phyloP scores from a whole-genome alignment of 805 yeast species.

The Pichia californica region DNA sequence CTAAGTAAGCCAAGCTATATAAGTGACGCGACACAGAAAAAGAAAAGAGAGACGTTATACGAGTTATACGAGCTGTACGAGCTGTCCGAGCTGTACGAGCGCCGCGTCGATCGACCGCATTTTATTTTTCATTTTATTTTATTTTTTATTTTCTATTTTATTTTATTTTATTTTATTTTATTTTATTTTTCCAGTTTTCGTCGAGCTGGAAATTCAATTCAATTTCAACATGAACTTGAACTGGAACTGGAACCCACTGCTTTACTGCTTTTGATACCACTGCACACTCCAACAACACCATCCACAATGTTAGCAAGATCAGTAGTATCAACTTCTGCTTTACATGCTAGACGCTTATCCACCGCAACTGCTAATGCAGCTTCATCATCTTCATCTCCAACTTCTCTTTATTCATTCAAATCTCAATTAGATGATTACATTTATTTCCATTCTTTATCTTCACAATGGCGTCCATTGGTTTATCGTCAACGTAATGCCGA shows the following conservation, averaged over 20 bases:
- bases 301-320: neutral
- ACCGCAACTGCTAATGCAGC: too few relatives aligned
- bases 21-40: too few relatives aligned
- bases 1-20: too few relatives aligned
- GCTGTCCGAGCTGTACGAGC: too few relatives aligned
- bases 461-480: slow-evolving; percentile 20
- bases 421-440: slow-evolving; percentile 26
- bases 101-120: neutral
- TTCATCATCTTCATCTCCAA: neutral
- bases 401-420: slow-evolving; percentile 19
- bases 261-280: neutral
- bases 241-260: too few relatives aligned
- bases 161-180: too few relatives aligned
- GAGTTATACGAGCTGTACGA: neutral
- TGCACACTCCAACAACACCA: neutral
- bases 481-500: slow-evolving; percentile 22
- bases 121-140: neutral
- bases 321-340: too few relatives aligned
- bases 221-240: too few relatives aligned
- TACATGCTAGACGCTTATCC: too few relatives aligned
- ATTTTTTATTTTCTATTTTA: neutral
- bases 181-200: too few relatives aligned
- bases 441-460: slow-evolving; percentile 19
- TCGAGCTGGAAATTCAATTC: too few relatives aligned
- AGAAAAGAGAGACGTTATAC: neutral